Conservation (phyloP, 108 stramenopile species). For the Pelagomonas calceolata region DNA sequence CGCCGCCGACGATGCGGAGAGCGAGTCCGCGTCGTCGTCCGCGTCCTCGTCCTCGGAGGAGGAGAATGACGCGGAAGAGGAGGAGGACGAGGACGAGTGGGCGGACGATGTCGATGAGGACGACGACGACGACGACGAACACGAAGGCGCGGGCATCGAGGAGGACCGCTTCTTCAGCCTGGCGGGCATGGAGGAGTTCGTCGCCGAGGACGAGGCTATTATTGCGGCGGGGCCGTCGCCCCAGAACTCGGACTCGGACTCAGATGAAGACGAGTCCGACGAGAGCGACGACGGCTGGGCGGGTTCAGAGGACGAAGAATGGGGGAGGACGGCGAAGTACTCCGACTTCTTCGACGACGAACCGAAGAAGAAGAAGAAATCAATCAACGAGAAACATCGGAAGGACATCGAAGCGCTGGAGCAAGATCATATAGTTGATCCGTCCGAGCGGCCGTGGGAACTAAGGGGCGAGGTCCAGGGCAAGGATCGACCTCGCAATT, state of each 20-base stretch:
- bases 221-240: conserved; percentile 2
- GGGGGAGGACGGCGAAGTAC: too few species aligned
- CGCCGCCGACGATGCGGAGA: not conserved
- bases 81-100: not conserved
- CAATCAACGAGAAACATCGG: not conserved
- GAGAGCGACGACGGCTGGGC: too few species aligned
- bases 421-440: conserved; percentile 11
- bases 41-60: not conserved
- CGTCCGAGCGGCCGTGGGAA: conserved; percentile 36
- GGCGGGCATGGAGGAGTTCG: conserved; percentile 25
- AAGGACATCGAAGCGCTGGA: conserved; percentile 28
- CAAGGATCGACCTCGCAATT: conserved; percentile 22
- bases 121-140: conserved; percentile 17
- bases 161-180: not conserved
- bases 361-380: not conserved
- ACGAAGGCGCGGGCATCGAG: not conserved
- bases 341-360: not conserved
- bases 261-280: conserved; percentile 6
- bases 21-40: too few species aligned
- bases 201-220: conserved; percentile 20
- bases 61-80: not conserved
- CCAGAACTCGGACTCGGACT: conserved; percentile 13
- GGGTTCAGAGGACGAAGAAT: too few species aligned
- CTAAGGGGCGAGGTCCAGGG: conserved; percentile 30
- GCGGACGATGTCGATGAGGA: conserved; percentile 16